phyloP scores from a whole-genome alignment of 257 asterid genomes.

The Vinca minor region DNA sequence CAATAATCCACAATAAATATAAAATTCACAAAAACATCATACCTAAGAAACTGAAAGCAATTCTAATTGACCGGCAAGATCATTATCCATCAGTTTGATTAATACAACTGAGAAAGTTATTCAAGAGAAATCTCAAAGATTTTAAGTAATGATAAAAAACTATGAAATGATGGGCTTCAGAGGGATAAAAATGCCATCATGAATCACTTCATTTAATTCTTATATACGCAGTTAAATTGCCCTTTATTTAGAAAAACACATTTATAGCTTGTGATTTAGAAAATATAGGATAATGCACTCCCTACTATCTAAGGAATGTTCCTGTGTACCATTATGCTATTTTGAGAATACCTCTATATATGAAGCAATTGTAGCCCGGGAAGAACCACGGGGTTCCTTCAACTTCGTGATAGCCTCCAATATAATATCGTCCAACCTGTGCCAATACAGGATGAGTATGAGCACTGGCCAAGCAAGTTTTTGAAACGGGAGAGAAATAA shows the following conservation, averaged over 20 bases:
- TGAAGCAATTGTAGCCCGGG: conserved; percentile 47
- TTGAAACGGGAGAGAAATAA: neutral
- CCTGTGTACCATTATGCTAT: neutral
- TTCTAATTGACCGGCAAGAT: neutral
- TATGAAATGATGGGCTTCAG: neutral
- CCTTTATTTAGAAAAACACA: neutral
- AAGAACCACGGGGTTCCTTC: conserved; percentile 93
- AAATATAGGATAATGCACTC: neutral
- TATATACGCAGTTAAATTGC: neutral
- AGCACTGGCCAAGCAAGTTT: conserved; percentile 1
- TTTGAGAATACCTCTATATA: conserved; percentile 61
- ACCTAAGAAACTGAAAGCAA: neutral
- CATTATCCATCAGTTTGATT: too few relatives aligned
- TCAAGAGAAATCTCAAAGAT: neutral
- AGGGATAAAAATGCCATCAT: neutral
- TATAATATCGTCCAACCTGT: conserved; percentile 66
- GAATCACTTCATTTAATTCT: neutral
- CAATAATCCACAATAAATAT: neutral
- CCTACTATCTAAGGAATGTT: neutral
- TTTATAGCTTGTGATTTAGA: neutral
- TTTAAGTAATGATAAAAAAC: too few relatives aligned
- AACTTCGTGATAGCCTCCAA: conserved; percentile 76
- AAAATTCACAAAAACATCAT: neutral
- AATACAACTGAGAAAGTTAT: neutral
- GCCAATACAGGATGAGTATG: conserved; percentile 19